Evolutionary conservation across 345 rosid genomes (phyloP), one percentile per base, ranked within the genome.

Genomic region (Gossypium anomalum): DNA sequence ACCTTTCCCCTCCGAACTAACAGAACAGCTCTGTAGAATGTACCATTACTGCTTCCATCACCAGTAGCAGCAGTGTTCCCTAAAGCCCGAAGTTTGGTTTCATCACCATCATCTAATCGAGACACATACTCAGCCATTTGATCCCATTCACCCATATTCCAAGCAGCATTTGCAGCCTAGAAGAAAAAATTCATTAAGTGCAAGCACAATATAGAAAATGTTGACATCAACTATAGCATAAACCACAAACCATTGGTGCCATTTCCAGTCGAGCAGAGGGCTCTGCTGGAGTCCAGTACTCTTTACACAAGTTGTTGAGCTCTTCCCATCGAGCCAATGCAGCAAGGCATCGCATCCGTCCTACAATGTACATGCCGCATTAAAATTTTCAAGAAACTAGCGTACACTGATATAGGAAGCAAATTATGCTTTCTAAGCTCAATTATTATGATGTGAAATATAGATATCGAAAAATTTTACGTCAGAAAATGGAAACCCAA

Each of bases 81-180:
- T 82, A 93, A 86, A 79, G 83, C 89, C 64, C 97, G 83, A 20
- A 89, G 90, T 87, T 88, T 95, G 67, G 91, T 83, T 82, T 93
- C 98, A 85, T 95, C 99, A 43, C 98, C 98, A 85, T 95, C 96
- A 74, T 95, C 99, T 78, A 95, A 84, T 62, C 93, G 87, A 74
- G 92, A 91, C 66, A 91, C 98, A 85, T 93, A 95, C 83, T 95
- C 99, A 14, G 94, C 94, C 99, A 95, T 95, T 82, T 93, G 98
- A 80, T 95, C 98, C 99, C 99, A 95, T 78, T 95, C 98, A 61
- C 98, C 98, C 99, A 95, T 95, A 78, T 91, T 95, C 99, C 98
- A 95, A 73, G 99, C 99, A 86, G 99, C 99, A 51, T 14, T 55
- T 79, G 98, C 98, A 77, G 99, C 99, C 99, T 94, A 79, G 51